phyloP scores from a whole-genome alignment of 768 basidiomycete species.

The Phlegmacium glaucopus region DNA sequence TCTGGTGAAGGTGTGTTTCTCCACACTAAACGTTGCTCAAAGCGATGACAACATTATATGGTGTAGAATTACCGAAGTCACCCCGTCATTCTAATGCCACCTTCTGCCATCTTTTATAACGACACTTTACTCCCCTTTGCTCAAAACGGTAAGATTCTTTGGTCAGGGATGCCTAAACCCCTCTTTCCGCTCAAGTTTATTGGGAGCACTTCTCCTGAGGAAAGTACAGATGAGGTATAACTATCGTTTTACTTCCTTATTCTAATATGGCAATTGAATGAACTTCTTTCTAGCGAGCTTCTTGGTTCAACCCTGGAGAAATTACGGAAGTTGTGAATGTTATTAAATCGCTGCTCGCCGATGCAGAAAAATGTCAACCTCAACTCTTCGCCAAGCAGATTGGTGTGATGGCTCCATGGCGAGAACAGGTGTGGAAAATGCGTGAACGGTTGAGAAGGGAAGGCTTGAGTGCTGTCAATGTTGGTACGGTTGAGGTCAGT shows the following conservation, averaged over 20 bases:
- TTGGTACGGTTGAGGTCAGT: constrained; percentile 49
- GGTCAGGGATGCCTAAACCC: constrained; percentile 37
- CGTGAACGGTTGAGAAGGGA: constrained; percentile 42
- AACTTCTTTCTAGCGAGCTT: constrained; percentile 31
- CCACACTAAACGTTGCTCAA: background rate
- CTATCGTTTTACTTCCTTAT: background rate
- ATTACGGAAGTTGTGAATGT: constrained; percentile 36
- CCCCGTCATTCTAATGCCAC: constrained; percentile 51
- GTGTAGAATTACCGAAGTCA: constrained; percentile 47
- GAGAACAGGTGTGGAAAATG: constrained; percentile 50
- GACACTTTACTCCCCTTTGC: constrained; percentile 46
- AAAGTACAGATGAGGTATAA: constrained; percentile 43
- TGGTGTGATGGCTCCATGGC: constrained; percentile 50
- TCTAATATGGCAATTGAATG: background rate
- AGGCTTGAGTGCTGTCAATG: constrained; percentile 39
- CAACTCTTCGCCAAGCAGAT: constrained; percentile 38
- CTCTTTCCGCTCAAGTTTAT: constrained; percentile 43
- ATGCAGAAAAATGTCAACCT: constrained; percentile 34
- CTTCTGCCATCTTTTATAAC: constrained; percentile 51
- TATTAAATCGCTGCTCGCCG: constrained; percentile 36
- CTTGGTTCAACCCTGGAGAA: constrained; percentile 49
- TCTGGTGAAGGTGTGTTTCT: constrained; percentile 38
- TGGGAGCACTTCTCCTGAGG: constrained; percentile 36
- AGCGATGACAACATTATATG: constrained; percentile 1
- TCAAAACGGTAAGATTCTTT: constrained; percentile 36